Evolutionary conservation across 2,329 filamentous ascomycete genomes (phyloP).

Genomic region (Xylaria digitata): DNA sequence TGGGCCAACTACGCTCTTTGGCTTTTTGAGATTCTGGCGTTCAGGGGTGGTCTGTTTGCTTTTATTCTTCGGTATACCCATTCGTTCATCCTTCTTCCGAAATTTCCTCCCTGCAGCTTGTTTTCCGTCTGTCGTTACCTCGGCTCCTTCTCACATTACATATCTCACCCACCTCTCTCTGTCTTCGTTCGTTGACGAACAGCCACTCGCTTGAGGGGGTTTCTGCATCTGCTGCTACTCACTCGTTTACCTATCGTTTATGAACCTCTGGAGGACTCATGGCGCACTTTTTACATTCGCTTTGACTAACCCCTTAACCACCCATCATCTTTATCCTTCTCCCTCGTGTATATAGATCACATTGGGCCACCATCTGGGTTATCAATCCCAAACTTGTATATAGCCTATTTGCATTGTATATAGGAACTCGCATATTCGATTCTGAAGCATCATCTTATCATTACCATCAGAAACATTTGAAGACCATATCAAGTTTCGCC

Average conservation of each 20-base stretch:
- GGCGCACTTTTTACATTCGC: neutral
- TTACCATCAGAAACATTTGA: neutral
- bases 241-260: neutral
- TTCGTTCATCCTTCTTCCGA: conserved; percentile 12
- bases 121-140: neutral
- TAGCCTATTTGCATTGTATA: conserved; percentile 35
- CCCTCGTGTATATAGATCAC: conserved; percentile 27
- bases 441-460: neutral
- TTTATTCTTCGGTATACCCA: conserved; percentile 27
- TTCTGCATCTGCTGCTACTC: too few species aligned
- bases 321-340: neutral
- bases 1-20: neutral
- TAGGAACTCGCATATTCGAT: conserved; percentile 21
- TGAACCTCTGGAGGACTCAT: neutral
- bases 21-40: conserved; percentile 13
- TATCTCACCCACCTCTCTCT: neutral
- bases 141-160: neutral
- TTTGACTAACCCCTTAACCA: conserved; percentile 6
- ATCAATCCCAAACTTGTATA: conserved; percentile 22
- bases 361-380: conserved; percentile 9
- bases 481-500: neutral
- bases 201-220: conserved; percentile 12
- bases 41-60: neutral
- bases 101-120: neutral
- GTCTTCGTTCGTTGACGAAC: neutral